Evolutionary conservation across 805 yeast species (phyloP), one percentile per base, ranked within the genome.

Genomic region (Candida broadrunensis): DNA sequence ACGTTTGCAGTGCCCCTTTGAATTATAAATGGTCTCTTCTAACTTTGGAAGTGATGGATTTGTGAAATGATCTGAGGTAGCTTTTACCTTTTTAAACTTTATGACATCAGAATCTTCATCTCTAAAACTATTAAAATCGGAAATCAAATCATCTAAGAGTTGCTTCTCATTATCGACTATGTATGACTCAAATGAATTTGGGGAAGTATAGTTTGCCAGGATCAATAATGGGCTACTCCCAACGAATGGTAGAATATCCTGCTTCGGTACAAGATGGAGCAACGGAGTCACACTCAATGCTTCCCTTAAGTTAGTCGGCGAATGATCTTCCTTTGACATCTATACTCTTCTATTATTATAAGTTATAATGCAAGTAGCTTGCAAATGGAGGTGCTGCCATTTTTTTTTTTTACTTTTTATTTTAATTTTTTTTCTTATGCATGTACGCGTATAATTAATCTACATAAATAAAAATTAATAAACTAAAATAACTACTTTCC

Each of bases 241-340:
- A 12, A 49, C 34, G 16, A 55, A 43, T 6, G 56, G 51, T 9
- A 53, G 48, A 17, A 55, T 26, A 21, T 47, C 55, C 35, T 60
- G 65, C n/a, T 48, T 52, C 16, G 65, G 65, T n/a, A 61, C 36
- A 9, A 61, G 50, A 37, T 59, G 62, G 5, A 56, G 41, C 18
- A 61, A 42, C 2, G 66, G 66, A n/a, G 56, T 52, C 11, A 54
- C 52, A 11, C 55, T 40, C 24, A 61, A 44, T 14, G 56, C 58
- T 42, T 60, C 60, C 21, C 43, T 43, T n/a, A 60, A 34, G 35
- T 47, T 49, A 18, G 39, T 31, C 5, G 58, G 62, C 19, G 41
- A 32, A 18, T 17, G n/a, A 17, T 25, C 29, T 14, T 38, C 41
- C 41, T 29, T 38, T 26, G 24, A 21, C 24, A 21, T 21, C 24